phyloP scores from a whole-genome alignment of 176 grass and related monocot genomes.

The Aegilops tauschii region DNA sequence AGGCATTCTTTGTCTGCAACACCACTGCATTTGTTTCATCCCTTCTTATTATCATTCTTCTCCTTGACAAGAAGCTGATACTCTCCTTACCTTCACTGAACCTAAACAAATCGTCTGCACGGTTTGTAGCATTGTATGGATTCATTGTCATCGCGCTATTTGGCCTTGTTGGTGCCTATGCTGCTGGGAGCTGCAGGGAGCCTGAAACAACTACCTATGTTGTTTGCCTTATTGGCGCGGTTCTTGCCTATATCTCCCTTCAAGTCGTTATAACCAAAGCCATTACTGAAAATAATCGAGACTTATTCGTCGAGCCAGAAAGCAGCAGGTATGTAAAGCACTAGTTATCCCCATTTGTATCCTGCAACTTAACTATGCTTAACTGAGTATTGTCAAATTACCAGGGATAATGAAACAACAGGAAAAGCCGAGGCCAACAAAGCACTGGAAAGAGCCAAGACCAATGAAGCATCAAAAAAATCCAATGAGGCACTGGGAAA shows the following conservation, averaged over 20 bases:
- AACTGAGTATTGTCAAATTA: neutral
- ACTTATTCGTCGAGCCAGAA: neutral
- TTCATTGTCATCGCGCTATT: neutral
- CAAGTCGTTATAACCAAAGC: neutral
- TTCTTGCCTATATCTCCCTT: neutral
- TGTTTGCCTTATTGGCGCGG: neutral
- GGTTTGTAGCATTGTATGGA: neutral
- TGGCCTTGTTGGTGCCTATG: constrained; percentile 14
- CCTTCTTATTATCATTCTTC: constrained; percentile 3
- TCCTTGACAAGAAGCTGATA: constrained; percentile 8
- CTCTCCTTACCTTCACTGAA: neutral
- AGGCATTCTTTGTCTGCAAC: constrained; percentile 25
- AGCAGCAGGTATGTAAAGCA: neutral
- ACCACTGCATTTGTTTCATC: constrained; percentile 25
- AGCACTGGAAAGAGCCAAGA: neutral
- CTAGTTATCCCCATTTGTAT: neutral
- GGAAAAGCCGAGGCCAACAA: neutral
- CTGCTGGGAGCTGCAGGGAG: constrained; percentile 8
- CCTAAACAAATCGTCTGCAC: neutral
- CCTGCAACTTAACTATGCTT: neutral
- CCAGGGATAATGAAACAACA: neutral
- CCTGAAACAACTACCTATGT: neutral
- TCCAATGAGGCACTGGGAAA: neutral
- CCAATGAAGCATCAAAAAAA: too few relatives aligned
- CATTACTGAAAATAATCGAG: neutral